Base-by-base conservation (phyloP, 2,329 filamentous ascomycete species). In the Ophiostoma novo-ulmi region DNA sequence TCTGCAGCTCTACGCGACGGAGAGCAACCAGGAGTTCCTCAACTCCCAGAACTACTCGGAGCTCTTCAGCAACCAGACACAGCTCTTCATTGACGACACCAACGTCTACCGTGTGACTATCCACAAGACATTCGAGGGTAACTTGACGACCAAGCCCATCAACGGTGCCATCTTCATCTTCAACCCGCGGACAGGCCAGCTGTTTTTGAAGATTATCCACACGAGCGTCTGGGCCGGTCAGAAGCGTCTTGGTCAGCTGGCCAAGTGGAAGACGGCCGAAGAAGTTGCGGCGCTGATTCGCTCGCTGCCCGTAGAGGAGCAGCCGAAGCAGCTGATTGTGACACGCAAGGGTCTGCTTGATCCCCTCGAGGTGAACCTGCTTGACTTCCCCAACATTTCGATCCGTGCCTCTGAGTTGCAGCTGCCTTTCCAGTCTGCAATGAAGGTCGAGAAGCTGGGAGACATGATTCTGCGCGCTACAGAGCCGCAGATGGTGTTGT, bases 131-230 rank as follows among this genome's bases (percentile, higher is more conserved):
- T 99, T 99, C 74, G 95, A 99, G 80, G 95, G 95, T 76, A 99
- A 99, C 79, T 84, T 99, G 87, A 99, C 95, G 0, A 99, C 95
- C 1, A 99, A 99, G 81, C 95, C 95, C 3, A 99, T 99, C 85
- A 99, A 99, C 79, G 95, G 95, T 78, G 95, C 96, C 65, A 98
- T 99, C 79, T 99, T 99, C 84, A 99, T 99, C 78, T 98, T 99
- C 87, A 99, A 99, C 79, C 95, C 96, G n/a, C 89, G 94, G 71
- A 99, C 95, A 69, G 95, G 95, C 68, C 95, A 99, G 78, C 82
- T 99, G 55, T 99, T 99, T 88, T 82, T 99, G 78, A 99, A 99
- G 86, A 98, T 99, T 76, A 99, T 99, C 75, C 96, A 99, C 81
- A 99, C 95, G 1, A 97, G 94, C 78, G 96, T 99, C 38, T 99